Evolutionary conservation across 441 rosid genomes (phyloP).

Genomic region (Arabidopsis hybrid): DNA sequence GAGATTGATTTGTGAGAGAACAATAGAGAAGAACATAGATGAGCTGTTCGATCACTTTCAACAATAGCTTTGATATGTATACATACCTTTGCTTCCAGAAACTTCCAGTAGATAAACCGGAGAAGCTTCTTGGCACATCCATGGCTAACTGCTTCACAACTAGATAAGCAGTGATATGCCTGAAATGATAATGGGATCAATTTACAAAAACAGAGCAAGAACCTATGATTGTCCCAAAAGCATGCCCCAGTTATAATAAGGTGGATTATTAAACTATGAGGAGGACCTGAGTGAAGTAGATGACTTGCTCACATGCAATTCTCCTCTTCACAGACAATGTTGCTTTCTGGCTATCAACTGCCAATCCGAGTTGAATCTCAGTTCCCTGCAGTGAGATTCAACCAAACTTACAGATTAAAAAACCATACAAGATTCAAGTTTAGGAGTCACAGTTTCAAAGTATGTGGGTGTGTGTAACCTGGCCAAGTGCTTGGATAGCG

Average conservation of each 20-base stretch:
- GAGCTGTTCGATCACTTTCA: slow-evolving; percentile 4
- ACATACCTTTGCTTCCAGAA: slow-evolving; percentile 87
- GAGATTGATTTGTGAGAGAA: not conserved
- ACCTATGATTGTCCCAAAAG: not conserved
- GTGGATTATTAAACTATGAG: slow-evolving; percentile 9
- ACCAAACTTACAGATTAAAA: not conserved
- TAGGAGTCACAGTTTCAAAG: slow-evolving; percentile 1
- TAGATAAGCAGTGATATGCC: slow-evolving; percentile 80
- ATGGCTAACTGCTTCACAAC: slow-evolving; percentile 51
- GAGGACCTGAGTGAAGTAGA: slow-evolving; percentile 80
- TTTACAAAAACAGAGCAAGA: not conserved
- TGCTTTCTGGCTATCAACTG: slow-evolving; percentile 86
- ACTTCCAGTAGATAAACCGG: slow-evolving; percentile 87
- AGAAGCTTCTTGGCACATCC: slow-evolving; percentile 76
- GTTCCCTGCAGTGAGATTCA: slow-evolving; percentile 66
- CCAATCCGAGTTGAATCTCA: slow-evolving; percentile 93
- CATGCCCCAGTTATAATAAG: not conserved
- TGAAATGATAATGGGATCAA: slow-evolving; percentile 36
- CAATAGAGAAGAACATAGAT: not conserved
- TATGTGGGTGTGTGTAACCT: slow-evolving; percentile 50
- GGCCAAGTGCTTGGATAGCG: slow-evolving; percentile 89
- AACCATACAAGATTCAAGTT: not conserved
- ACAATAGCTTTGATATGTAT: not conserved
- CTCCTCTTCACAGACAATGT: slow-evolving; percentile 88
- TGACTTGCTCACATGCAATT: slow-evolving; percentile 87